These are phyloP conservation scores for Xylariaceae sp. DNA, from an alignment of 2,329 filamentous ascomycete genomes.

Conservation along the genomic window DNA sequence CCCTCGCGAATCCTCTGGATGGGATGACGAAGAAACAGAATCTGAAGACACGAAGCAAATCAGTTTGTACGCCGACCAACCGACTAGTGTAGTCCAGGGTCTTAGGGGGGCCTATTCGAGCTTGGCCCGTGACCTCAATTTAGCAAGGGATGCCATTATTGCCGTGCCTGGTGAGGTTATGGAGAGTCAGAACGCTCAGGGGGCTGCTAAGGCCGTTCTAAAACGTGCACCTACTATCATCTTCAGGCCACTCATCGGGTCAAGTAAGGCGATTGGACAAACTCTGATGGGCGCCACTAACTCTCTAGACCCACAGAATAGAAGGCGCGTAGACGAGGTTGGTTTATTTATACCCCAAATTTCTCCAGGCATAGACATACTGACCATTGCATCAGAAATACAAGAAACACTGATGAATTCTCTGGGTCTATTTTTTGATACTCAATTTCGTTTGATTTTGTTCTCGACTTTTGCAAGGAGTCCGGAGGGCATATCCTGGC, in stretches of 20 bases:
- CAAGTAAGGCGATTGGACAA: constrained; percentile 85
- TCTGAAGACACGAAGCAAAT: constrained; percentile 78
- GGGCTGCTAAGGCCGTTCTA: constrained; percentile 78
- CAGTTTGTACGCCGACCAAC: constrained; percentile 92
- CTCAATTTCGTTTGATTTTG: constrained; percentile 6
- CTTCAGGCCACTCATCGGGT: constrained; percentile 86
- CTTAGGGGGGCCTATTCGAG: constrained; percentile 82
- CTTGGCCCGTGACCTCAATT: constrained; percentile 83
- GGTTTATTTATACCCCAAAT: constrained; percentile 51
- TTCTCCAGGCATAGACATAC: neutral
- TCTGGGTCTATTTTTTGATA: constrained; percentile 12
- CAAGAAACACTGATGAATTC: constrained; percentile 30
- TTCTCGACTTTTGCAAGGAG: constrained; percentile 26
- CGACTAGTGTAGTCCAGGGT: constrained; percentile 85
- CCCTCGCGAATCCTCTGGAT: constrained; percentile 46
- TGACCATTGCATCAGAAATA: constrained; percentile 27
- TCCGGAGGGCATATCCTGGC: constrained; percentile 24
- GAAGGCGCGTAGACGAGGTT: constrained; percentile 85
- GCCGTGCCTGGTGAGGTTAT: constrained; percentile 91
- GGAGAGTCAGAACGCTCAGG: constrained; percentile 81
- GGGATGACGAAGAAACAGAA: constrained; percentile 67
- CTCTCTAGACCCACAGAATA: constrained; percentile 81
- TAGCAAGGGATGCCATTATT: constrained; percentile 89
- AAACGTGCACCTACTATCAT: constrained; percentile 91
- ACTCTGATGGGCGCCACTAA: constrained; percentile 93